Base-by-base conservation (phyloP, 2,329 filamentous ascomycete genomes). In the Colletotrichum filicis region DNA sequence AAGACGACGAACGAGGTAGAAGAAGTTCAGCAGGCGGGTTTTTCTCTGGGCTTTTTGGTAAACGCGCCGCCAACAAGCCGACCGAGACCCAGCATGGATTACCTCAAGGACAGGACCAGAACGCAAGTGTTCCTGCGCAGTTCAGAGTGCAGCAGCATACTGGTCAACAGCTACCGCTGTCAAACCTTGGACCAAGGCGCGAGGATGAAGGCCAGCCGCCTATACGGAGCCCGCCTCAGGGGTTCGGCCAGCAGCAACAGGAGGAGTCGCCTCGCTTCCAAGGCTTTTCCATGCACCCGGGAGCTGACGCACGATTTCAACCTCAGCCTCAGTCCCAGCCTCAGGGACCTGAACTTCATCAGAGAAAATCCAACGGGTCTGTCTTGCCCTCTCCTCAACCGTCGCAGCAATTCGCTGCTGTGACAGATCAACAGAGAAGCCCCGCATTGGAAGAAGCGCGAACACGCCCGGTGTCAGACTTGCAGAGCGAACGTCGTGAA, bases 1-100 rank as follows among this genome's bases (percentile, higher is more conserved):
- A 65, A 4, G 77, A 78, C 32, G 77, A 76, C 14, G 74, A 78
- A 3, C 76, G 77, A 24, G 74, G 77, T 14, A 73, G 77, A 1
- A 75, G 76, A 56, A 71, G 73, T 6, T 77, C 77, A 5, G 72
- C 74, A 3, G 74, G 77, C 3, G 75, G 70, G 6, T 75, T 79
- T 55, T 59, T 79, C 49, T 75, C 76, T 6, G 76, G 75, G 19
- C 70, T 79, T 3, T 76, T 79, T 59, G 70, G 74, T 16, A 74
- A 73, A 60, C 64, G 76, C 22, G 72, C 75, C 5, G 71, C 77
- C 4, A 76, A 76, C 14, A 77, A 73, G 64, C 70, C 67, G 2
- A 63, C 69, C 42, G 78, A 78, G 19, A 64, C 62, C 9, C 75
- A 76, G 24, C 59, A 68, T 16, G 67, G 56, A n/a, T n/a, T 30